Conservation (phyloP, 441 rosid species). For the Adansonia gregorii region DNA sequence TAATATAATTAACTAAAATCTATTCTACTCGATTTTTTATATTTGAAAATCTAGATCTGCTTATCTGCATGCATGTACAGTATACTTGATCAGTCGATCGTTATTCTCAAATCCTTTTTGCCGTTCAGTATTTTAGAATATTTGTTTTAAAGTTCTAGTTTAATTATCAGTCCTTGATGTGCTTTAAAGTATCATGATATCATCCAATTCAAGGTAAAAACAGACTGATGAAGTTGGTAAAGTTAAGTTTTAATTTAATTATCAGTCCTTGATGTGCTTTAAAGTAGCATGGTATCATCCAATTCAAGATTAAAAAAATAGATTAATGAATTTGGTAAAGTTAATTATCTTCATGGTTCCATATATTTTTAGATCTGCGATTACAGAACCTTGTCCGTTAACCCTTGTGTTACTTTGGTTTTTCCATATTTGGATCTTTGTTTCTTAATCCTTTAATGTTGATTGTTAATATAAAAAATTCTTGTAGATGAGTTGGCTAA, state of each 20-base stretch:
- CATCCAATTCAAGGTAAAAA: neutral
- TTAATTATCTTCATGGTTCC: too few species aligned
- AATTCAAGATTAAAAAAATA: neutral
- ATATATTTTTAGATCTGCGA: too few species aligned
- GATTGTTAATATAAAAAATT: neutral
- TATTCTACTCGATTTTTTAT: neutral
- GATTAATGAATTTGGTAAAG: neutral
- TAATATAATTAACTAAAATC: neutral
- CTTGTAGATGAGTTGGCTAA: constrained; percentile 38
- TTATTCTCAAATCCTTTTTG: neutral
- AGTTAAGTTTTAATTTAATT: neutral
- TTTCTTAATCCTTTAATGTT: neutral
- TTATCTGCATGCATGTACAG: neutral
- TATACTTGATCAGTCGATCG: too few species aligned
- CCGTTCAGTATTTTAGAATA: neutral
- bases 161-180: neutral
- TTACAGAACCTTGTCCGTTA: neutral
- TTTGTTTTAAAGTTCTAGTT: neutral
- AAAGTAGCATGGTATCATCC: neutral
- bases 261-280: neutral
- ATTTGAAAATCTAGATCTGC: neutral
- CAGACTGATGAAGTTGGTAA: neutral
- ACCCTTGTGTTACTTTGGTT: too few species aligned
- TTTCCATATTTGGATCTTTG: neutral
- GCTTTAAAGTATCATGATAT: neutral